phyloP scores from a whole-genome alignment of 768 basidiomycete species.

The Asterophora parasitica region DNA sequence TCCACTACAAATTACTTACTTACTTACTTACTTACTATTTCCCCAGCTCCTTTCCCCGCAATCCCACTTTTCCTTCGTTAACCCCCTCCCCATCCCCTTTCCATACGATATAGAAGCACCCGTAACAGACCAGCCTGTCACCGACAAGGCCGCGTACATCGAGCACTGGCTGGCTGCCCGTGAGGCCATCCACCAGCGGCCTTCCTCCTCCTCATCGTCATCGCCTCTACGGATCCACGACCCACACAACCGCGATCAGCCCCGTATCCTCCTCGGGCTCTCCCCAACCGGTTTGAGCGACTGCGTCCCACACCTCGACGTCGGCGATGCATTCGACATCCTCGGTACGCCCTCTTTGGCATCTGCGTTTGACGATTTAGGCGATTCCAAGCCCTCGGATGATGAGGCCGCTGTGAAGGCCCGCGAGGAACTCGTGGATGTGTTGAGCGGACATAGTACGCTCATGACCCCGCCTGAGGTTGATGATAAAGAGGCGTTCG shows the following conservation, averaged over 20 bases:
- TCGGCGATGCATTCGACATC: slow-evolving; percentile 73
- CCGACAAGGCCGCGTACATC: slow-evolving; percentile 59
- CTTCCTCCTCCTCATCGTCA: slow-evolving; percentile 16
- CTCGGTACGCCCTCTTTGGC: slow-evolving; percentile 59
- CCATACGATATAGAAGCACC: slow-evolving; percentile 70
- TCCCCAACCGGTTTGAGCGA: slow-evolving; percentile 66
- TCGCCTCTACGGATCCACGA: slow-evolving; percentile 43
- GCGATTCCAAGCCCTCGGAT: slow-evolving; percentile 23
- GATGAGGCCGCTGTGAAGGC: slow-evolving; percentile 35
- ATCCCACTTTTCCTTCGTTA: slow-evolving; percentile 75
- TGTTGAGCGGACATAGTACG: slow-evolving; percentile 73
- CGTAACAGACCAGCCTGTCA: slow-evolving; percentile 34
- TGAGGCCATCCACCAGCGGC: slow-evolving; percentile 46
- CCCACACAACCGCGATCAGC: slow-evolving; percentile 45
- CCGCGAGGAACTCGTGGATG: slow-evolving; percentile 71
- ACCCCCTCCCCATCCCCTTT: slow-evolving; percentile 79
- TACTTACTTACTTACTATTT: too few species aligned
- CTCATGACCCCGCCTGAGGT: slow-evolving; percentile 42
- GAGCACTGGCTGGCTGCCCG: slow-evolving; percentile 71
- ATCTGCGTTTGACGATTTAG: too few species aligned
- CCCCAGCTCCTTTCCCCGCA: slow-evolving; percentile 43
- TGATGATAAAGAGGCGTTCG: slow-evolving; percentile 33
- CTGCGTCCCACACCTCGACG: slow-evolving; percentile 79
- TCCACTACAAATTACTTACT: neutral
- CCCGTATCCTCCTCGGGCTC: slow-evolving; percentile 63